Evolutionary conservation across 768 basidiomycete species (phyloP), one percentile per base, ranked within the genome.

Genomic region (Tylopilus balloui): DNA sequence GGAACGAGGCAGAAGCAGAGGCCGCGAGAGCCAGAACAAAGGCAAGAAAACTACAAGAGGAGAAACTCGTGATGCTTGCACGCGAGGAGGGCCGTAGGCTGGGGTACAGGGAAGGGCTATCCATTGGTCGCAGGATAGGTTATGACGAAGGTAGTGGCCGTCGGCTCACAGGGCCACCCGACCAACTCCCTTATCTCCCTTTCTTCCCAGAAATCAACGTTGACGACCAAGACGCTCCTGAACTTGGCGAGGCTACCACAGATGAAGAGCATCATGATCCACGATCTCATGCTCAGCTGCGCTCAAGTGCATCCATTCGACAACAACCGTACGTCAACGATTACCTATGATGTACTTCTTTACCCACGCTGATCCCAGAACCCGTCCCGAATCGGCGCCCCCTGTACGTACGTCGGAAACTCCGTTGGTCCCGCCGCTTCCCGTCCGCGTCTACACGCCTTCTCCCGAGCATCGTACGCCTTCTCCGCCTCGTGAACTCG

Each of bases 1-100:
- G 74, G 20, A 67, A 72, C 44, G 71, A 70, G 49, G 76, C 76
- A 4, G 77, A 78, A 48, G 70, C 73, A 0, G 66, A 70, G 8
- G 76, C 77, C 1, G 69, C 77, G 2, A 62, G 64, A 20, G 75
- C 75, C 4, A 67, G 76, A 40, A 67, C 73, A n/a, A 71, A 63
- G 34, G 75, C 76, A 6, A 66, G 77, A 25, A 63, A 66, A 48
- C 53, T 76, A 23, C 71, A 70, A 48, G 73, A 77, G 50, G 70
- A 71, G 55, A 71, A 71, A 32, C 51, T 73, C 12, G 56, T 73
- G 29, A 68, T 70, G 49, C 52, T 61, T 23, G 77, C 76, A 6
- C 62, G 69, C 13, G 75, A 76, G 52, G 75, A 78, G 42, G 76
- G 76, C 1, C 62, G 69, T 15, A 62, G 52, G 48, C 47, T 65